These are phyloP conservation scores for Poa pratensis DNA, from an alignment of 176 grass and related monocot genomes.

Conservation along the genomic window DNA sequence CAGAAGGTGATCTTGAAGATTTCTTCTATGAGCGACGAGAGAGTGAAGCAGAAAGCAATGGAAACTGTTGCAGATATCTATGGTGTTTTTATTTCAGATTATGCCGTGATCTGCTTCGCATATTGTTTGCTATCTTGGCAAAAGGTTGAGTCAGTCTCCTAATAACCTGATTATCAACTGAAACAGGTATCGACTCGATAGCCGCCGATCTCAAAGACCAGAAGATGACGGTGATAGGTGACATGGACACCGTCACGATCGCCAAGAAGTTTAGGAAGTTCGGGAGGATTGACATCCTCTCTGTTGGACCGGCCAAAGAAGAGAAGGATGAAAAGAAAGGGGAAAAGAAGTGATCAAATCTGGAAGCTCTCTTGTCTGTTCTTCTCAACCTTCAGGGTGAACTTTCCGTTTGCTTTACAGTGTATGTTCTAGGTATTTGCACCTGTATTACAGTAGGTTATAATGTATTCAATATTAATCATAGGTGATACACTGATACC, in stretches of 20 bases:
- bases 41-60: slow-evolving; percentile 88
- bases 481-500: background rate
- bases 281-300: slow-evolving; percentile 70
- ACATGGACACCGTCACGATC: slow-evolving; percentile 73
- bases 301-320: slow-evolving; percentile 80
- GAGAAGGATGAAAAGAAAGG: slow-evolving; percentile 80
- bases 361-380: background rate
- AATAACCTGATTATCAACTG: background rate
- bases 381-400: background rate
- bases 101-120: background rate
- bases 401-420: background rate
- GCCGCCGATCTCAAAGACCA: slow-evolving; percentile 69
- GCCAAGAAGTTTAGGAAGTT: slow-evolving; percentile 88
- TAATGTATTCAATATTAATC: background rate
- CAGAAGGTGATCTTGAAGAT: slow-evolving; percentile 87
- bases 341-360: slow-evolving; percentile 51
- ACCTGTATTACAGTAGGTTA: background rate
- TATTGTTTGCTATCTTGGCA: background rate
- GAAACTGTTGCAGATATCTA: slow-evolving; percentile 84
- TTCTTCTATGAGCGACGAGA: slow-evolving; percentile 70
- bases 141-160: background rate
- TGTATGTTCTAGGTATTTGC: background rate
- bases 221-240: slow-evolving; percentile 78
- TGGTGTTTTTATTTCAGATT: slow-evolving; percentile 34
- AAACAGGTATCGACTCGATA: slow-evolving; percentile 82